A percentile compares a stretch with the other conserved stretches of the same genome.
These are phyloP conservation scores for Aureobasidium sp. DNA, from an alignment of 2,329 filamentous ascomycete genomes.

Conservation along the genomic window DNA sequence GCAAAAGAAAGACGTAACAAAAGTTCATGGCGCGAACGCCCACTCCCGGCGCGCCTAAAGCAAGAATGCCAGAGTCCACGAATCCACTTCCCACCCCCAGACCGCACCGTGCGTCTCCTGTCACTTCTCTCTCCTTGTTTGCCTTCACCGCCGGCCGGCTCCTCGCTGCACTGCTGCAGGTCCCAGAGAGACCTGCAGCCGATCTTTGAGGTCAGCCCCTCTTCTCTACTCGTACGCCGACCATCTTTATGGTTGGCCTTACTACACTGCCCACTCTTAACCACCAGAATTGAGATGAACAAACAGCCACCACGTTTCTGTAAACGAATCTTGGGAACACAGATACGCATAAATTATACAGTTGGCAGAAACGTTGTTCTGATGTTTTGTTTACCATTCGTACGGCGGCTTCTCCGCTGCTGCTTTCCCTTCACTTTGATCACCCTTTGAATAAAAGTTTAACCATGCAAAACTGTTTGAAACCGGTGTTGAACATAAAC, in stretches of 20 bases:
- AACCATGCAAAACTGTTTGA: background rate
- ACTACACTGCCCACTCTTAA: background rate
- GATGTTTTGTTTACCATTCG: background rate
- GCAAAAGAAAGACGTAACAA: background rate
- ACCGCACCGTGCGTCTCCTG: constrained; percentile 9
- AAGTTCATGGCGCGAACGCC: constrained; percentile 10
- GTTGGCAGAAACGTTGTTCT: background rate
- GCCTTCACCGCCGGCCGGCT: constrained; percentile 10
- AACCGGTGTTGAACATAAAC: constrained; percentile 3
- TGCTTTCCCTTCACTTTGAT: background rate
- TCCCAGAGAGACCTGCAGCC: constrained; percentile 7
- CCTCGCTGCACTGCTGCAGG: constrained; percentile 3
- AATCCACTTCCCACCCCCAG: constrained; percentile 13
- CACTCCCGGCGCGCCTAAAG: background rate
- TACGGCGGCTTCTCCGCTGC: background rate
- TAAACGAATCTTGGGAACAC: background rate
- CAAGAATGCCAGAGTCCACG: background rate
- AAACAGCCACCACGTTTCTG: background rate
- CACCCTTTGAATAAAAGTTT: background rate
- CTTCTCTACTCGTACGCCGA: background rate
- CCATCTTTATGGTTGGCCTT: background rate
- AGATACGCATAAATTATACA: background rate
- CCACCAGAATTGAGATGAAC: background rate
- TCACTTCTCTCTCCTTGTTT: constrained; percentile 5
- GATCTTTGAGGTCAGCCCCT: background rate